Base-by-base conservation (phyloP, 208 protist genomes). In the Giardia muris region DNA sequence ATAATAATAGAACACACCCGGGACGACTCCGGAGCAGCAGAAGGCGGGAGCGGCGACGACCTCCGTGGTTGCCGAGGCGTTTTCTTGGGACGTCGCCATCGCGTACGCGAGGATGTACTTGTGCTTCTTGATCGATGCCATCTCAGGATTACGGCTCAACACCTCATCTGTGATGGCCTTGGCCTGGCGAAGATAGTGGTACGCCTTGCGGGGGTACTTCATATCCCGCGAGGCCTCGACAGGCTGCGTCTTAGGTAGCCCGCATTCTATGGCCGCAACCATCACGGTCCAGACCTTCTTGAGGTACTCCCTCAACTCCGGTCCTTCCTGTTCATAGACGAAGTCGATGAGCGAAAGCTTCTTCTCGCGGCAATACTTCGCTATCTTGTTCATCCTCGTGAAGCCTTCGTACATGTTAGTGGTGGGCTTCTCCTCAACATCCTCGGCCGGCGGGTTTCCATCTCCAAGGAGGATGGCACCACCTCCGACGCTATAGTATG, bases 41-140 rank as follows among this genome's bases (percentile, higher is more conserved):
- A 57, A 94, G 42, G 94, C 95, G 2, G 95, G 95, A 45, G 95
- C 95, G 19, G 95, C 95, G 1, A 95, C 95, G 0, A 95, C 93
- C 19, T 76, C 67, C 47, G 48, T 47, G 0, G 89, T 93, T 45
- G 94, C 91, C 46, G 44, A 87, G 22, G 94, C 94, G 90, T 95
- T 95, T 67, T 95, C 94, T 87, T 95, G 94, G 86, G 93, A 94
- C 22, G 94, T 94, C 42, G 94, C 93, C n/a, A 95, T 87, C 22
- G 94, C 93, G 47, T 93, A 95, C n/a, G 47, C 0, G 2, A 43
- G 4, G 22, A 93, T 46, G 57, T 76, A 76, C 57, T 76, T 76
- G 19, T 76, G 19, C 30, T 76, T 76, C 30, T 76, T 76, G 30
- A 76, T 76, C 10, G 57, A 76, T 30, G 57, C 57, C 57, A 76